Base-by-base conservation (phyloP, 495 filamentous ascomycete genomes). In the Acidomyces sp. region DNA sequence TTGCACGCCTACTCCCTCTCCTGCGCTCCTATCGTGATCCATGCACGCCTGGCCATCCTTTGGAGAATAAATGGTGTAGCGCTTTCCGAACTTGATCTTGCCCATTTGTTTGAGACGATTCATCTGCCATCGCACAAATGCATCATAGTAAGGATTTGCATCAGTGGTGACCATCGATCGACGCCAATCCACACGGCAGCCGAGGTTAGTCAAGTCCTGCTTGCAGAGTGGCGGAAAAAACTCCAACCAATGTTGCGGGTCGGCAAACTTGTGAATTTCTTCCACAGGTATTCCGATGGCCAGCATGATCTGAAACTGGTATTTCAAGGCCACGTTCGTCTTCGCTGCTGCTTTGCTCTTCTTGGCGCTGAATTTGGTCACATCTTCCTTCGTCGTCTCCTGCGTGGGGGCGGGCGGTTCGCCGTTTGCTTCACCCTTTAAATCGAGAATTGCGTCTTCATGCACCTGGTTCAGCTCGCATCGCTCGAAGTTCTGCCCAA, bases 41-140 rank as follows among this genome's bases (percentile, higher is more conserved):
- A 96, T 84, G 65, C 90, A 97, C 11, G 90, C 83, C 57, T 96
- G 90, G 35, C 87, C 88, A 55, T 96, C 90, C 63, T 94, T 95
- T 42, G 90, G 87, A 12, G 78, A 85, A 68, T 95, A 95, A 47
- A 97, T 76, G 1, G 88, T 95, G 57, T 94, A 94, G 27, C 90
- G 72, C 64, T 82, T 87, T 34, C 86, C 88, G 58, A 88, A 97
- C 67, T 81, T 76, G 52, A 97, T 92, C 68, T 95, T 97, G 37
- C 81, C 71, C 34, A 93, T 70, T 58, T 93, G 81, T 59, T 78
- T 78, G 13, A 97, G 71, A 41, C 81, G 80, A 58, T 82, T 86
- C 86, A 95, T 97, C 64, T 97, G 88, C 88, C 88, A 97, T 50
- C 84, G 69, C 19, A 97, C 80, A 53, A 97, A 97, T 13, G 85